Conservation (phyloP, 2,329 filamentous ascomycete species). For the Dactylellina sp. region DNA sequence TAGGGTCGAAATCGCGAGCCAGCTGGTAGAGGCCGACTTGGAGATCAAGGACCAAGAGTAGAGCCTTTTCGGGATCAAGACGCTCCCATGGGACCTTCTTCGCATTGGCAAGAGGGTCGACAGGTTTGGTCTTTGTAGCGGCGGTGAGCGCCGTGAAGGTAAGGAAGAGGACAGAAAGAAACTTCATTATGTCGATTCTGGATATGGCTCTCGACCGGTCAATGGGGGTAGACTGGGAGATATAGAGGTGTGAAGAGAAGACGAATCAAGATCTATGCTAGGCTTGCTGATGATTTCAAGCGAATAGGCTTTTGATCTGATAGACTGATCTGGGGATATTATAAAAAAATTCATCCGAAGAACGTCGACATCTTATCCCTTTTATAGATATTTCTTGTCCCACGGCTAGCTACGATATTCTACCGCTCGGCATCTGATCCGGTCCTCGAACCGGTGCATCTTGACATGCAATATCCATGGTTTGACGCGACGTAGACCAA, state of each 20-base stretch:
- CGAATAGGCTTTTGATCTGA: slow-evolving; percentile 24
- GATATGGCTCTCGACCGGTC: slow-evolving; percentile 22
- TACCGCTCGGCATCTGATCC: slow-evolving; percentile 1
- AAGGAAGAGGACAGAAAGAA: slow-evolving; percentile 55
- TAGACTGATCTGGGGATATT: slow-evolving; percentile 29
- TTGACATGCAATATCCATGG: slow-evolving; percentile 8
- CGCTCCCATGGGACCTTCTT: slow-evolving; percentile 60
- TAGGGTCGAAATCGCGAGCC: slow-evolving; percentile 75
- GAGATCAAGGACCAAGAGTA: slow-evolving; percentile 72
- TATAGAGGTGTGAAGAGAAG: background rate
- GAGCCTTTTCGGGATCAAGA: slow-evolving; percentile 62
- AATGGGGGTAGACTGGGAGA: slow-evolving; percentile 35
- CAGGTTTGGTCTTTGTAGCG: slow-evolving; percentile 53
- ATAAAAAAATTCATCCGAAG: slow-evolving; percentile 11
- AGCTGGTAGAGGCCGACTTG: slow-evolving; percentile 72
- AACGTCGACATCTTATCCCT: background rate
- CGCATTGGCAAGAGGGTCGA: slow-evolving; percentile 35
- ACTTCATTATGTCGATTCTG: slow-evolving; percentile 59
- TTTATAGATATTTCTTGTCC: slow-evolving; percentile 29
- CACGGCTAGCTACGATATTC: background rate
- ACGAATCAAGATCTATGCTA: slow-evolving; percentile 17
- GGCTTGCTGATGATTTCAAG: slow-evolving; percentile 8
- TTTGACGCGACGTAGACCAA: slow-evolving; percentile 45
- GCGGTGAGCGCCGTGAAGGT: slow-evolving; percentile 56
- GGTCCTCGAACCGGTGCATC: slow-evolving; percentile 15